Evolutionary conservation across 2,329 filamentous ascomycete species (phyloP), one percentile per base, ranked within the genome.

Genomic region (Stemphylium vesicarium): DNA sequence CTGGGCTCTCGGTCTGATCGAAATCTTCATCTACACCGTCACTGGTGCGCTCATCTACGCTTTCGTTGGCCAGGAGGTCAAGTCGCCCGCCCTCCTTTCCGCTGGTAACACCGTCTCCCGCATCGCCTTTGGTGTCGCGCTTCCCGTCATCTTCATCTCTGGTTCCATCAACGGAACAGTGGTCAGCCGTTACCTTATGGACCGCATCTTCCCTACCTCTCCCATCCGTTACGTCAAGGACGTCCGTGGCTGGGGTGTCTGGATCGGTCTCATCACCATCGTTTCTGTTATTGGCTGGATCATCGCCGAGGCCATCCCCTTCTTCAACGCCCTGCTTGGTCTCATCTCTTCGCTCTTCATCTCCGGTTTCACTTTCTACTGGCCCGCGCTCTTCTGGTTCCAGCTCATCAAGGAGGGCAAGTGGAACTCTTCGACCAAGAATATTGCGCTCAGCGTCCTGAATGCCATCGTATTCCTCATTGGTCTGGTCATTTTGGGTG

Each of bases 101-200:
- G 84, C 88, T 4, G 80, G 82, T 4, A 66, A 71, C 5, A 72
- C 81, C 0, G 78, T 90, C 41, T 81, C 84, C n/a, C 89, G 89
- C 68, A 78, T 88, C 12, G 88, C 89, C n/a, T 91, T 87, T 75
- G 88, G 86, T 29, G 78, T 91, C 53, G 88, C 88, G 0, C 80
- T 88, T 3, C 88, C 88, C 29, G 90, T 90, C 24, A 91, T 91
- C 61, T 81, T 91, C 57, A 86, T 92, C 52, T 87, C 88, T 0
- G 88, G 88, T 50, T 67, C 89, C 16, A 89, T 92, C 66, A 88
- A 89, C 71, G 86, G 84, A 22, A 86, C 89, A 57, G 85, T 91
- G 2, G 86, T 87, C 8, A 81, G 81, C 45, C 88, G 88, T 65
- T 88, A 88, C 69, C 79, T 90, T 61, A 71, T 74, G 89, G 88